Base-by-base conservation (phyloP, 2,329 filamentous ascomycete genomes). In the Botrytis deweyae region DNA sequence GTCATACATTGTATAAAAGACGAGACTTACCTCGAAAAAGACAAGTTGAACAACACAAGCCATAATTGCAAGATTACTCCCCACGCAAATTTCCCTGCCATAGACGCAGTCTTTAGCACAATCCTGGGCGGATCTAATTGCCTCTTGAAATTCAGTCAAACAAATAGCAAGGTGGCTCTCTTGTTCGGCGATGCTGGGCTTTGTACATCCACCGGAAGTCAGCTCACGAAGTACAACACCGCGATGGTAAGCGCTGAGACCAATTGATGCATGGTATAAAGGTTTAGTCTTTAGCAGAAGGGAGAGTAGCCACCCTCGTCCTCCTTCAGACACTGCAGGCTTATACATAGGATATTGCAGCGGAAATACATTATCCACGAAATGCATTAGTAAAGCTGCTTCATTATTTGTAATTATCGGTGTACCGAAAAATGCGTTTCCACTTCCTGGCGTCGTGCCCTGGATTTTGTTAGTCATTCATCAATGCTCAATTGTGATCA, bases 311-410 rank as follows among this genome's bases (percentile, higher is more conserved):
- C 89, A 91, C 40, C 87, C 85, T 67, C 87, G 85, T 22, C 89
- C 89, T n/a, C 88, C 86, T 73, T 87, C 83, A 5, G 88, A 82
- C 9, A 89, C 78, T 3, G 84, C 83, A 0, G 89, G 89, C 1
- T 84, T 84, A 80, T 91, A 91, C 79, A 90, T 89, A 8, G 89
- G 89, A 78, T 89, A 91, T 1, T 91, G 81, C 76, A 90, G 88
- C 2, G 89, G 89, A 75, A 91, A 86, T 33, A 90, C 84, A 75
- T 88, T 86, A 79, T 91, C 89, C 64, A 91, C 83, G 78, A 90
- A 91, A 73, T 88, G 84, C 85, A 89, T 88, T 73, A 87, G 81
- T 62, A 86, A 84, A 78, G 79, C 66, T n/a, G 75, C 75, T 62
- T 81, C 77, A 82, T 42, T 91, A 83, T 89, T 40, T 33, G 55